phyloP scores from a whole-genome alignment of 257 asterid species.

The Lavandula angustifolia region DNA sequence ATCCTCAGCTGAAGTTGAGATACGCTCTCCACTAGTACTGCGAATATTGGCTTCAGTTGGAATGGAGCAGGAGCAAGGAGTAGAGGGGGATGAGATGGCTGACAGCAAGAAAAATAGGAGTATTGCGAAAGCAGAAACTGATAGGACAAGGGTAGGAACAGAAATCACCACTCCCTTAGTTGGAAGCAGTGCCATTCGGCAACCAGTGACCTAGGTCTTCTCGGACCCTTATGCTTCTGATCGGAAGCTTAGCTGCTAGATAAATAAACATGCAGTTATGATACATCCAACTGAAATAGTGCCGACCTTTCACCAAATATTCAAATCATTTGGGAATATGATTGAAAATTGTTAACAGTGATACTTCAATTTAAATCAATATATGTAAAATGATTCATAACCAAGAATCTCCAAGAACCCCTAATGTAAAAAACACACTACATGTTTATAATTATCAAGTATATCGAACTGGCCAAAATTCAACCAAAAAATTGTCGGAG shows the following conservation, averaged over 20 bases:
- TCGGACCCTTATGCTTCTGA: slow-evolving; percentile 26
- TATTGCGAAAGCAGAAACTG: slow-evolving; percentile 50
- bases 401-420: neutral
- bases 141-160: slow-evolving; percentile 61
- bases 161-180: slow-evolving; percentile 74
- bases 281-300: slow-evolving; percentile 14
- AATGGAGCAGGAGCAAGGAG: slow-evolving; percentile 57
- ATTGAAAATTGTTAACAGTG: neutral
- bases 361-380: neutral
- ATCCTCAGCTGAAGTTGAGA: slow-evolving; percentile 66
- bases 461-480: neutral
- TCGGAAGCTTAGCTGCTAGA: slow-evolving; percentile 24
- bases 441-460: neutral
- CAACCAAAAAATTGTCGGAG: neutral
- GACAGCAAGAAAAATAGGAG: slow-evolving; percentile 53
- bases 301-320: neutral
- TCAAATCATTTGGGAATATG: slow-evolving; percentile 17
- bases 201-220: neutral
- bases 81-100: slow-evolving; percentile 48
- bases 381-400: neutral
- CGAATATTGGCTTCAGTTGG: slow-evolving; percentile 16
- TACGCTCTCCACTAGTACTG: slow-evolving; percentile 35
- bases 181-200: slow-evolving; percentile 51
- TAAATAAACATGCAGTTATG: slow-evolving; percentile 16
- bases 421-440: neutral